These are phyloP conservation scores for Kernera saxatilis DNA, from an alignment of 345 rosid species.

Conservation along the genomic window DNA sequence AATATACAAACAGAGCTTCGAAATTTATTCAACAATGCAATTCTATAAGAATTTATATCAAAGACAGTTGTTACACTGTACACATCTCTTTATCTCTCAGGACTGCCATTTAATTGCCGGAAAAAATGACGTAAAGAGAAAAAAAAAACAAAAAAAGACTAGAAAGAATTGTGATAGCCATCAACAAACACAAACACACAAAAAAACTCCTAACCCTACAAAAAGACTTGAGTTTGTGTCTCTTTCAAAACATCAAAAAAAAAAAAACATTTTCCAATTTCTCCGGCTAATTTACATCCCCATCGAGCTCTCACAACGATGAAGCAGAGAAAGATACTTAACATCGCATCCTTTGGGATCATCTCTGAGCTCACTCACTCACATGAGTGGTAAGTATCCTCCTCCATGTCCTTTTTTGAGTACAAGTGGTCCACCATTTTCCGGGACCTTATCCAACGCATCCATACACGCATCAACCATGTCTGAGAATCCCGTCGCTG, in stretches of 20 bases:
- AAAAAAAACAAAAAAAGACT: neutral
- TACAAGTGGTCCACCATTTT: conserved; percentile 66
- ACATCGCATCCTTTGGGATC: conserved; percentile 9
- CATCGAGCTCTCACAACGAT: conserved; percentile 13
- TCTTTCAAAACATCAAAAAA: conserved; percentile 19
- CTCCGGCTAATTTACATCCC: conserved; percentile 13
- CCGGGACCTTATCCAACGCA: conserved; percentile 76
- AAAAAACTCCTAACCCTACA: neutral
- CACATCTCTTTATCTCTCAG: conserved; percentile 18
- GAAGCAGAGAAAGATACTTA: conserved; percentile 5
- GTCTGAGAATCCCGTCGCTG: conserved; percentile 79
- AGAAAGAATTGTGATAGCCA: conserved; percentile 11
- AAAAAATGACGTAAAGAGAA: neutral
- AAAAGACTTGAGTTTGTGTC: neutral
- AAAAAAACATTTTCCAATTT: neutral
- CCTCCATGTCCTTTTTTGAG: conserved; percentile 93
- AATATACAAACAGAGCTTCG: neutral
- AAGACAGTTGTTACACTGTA: conserved; percentile 30
- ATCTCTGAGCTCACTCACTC: conserved; percentile 24
- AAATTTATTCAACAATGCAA: conserved; percentile 9
- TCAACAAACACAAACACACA: neutral
- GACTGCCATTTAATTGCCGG: conserved; percentile 1
- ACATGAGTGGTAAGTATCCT: conserved; percentile 91
- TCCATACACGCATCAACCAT: conserved; percentile 50
- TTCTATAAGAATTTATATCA: neutral